Evolutionary conservation across 1,284 basidiomycete species (phyloP).

Genomic region (Leccinum ponderosum): DNA sequence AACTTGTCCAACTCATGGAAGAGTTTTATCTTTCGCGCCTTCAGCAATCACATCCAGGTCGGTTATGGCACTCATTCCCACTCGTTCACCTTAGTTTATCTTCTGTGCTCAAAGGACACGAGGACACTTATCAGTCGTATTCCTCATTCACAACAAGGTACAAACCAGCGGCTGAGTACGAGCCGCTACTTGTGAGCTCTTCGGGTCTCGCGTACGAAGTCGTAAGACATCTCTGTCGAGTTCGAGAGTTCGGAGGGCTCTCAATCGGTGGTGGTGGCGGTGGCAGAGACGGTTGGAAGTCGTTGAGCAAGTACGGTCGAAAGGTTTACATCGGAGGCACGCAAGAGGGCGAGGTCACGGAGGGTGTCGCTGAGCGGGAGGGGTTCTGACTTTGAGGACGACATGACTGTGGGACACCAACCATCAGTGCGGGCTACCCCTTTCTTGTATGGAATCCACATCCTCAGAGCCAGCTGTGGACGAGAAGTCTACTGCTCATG

Average conservation of each 20-base stretch:
- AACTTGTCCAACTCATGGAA: slow-evolving; percentile 48
- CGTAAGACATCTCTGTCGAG: no score
- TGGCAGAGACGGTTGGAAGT: slow-evolving; percentile 9
- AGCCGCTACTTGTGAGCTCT: slow-evolving; percentile 58
- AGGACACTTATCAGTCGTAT: slow-evolving; percentile 80
- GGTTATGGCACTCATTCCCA: slow-evolving; percentile 14
- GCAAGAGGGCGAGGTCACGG: slow-evolving; percentile 70
- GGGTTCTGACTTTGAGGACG: slow-evolving; percentile 45
- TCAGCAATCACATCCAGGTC: slow-evolving; percentile 70
- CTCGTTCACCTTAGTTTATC: slow-evolving; percentile 5
- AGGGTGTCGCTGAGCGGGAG: slow-evolving; percentile 61
- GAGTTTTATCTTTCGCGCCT: slow-evolving; percentile 56
- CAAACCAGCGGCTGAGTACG: slow-evolving; percentile 75
- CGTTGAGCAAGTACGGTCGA: slow-evolving; percentile 39
- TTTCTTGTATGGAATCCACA: background rate
- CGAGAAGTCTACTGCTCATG: background rate
- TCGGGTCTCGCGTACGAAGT: no score
- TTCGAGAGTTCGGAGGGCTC: slow-evolving; percentile 16
- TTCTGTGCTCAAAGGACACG: slow-evolving; percentile 48
- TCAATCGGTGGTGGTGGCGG: background rate
- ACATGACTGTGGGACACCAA: slow-evolving; percentile 17
- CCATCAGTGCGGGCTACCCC: background rate
- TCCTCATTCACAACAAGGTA: slow-evolving; percentile 84
- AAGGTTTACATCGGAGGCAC: slow-evolving; percentile 59
- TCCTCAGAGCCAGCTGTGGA: no score